These are phyloP conservation scores for Monilinia aucupariae DNA, from an alignment of 2,329 filamentous ascomycete genomes.

Conservation along the genomic window DNA sequence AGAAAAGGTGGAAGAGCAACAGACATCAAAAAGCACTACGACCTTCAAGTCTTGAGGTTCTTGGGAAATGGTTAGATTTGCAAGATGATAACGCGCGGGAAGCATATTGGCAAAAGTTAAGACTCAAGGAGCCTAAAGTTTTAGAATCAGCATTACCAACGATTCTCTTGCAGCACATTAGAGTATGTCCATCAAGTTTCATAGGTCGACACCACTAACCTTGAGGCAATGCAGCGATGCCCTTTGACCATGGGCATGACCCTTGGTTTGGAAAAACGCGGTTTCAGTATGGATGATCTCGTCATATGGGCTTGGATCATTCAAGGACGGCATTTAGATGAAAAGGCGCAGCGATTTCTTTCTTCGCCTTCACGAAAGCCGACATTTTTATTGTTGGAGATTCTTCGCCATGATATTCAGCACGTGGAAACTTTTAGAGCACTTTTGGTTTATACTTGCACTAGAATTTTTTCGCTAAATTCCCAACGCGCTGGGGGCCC, in stretches of 20 bases:
- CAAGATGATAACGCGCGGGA: slow-evolving; percentile 1
- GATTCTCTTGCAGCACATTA: slow-evolving; percentile 21
- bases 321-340: slow-evolving; percentile 21
- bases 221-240: background rate
- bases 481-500: background rate
- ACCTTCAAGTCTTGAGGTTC: slow-evolving; percentile 5
- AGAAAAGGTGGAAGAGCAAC: background rate
- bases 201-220: background rate
- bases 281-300: slow-evolving; percentile 26
- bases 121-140: background rate
- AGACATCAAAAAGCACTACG: slow-evolving; percentile 1
- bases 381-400: slow-evolving; percentile 28
- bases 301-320: slow-evolving; percentile 32
- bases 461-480: slow-evolving; percentile 10
- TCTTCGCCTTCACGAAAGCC: slow-evolving; percentile 20
- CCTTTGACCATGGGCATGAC: background rate
- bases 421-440: slow-evolving; percentile 22
- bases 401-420: slow-evolving; percentile 25
- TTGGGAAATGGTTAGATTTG: slow-evolving; percentile 24
- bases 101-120: slow-evolving; percentile 19
- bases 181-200: slow-evolving; percentile 1
- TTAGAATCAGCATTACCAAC: slow-evolving; percentile 17
- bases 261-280: slow-evolving; percentile 12
- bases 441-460: slow-evolving; percentile 21
- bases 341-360: slow-evolving; percentile 27